Percentiles rank a stretch among this genome's conserved stretches.
Evolutionary conservation across 257 asterid species (phyloP).

Genomic region (Plectranthus barbatus): DNA sequence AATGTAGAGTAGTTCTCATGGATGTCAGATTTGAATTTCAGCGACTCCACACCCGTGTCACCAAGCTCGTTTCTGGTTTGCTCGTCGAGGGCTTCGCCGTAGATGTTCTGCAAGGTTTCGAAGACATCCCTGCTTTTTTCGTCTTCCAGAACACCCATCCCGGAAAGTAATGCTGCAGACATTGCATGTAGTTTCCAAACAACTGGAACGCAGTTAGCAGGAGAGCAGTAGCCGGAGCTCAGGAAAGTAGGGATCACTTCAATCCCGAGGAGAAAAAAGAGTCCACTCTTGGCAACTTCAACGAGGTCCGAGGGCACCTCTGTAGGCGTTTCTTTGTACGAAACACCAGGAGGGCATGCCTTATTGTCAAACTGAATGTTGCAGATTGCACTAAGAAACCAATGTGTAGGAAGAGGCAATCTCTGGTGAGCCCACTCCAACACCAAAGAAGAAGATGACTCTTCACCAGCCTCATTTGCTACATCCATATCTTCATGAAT

Average conservation of each 20-base stretch:
- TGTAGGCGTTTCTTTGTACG: conserved; percentile 4
- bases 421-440: conserved; percentile 84
- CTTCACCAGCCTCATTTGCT: conserved; percentile 16
- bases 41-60: conserved; percentile 7
- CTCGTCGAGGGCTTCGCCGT: conserved; percentile 51
- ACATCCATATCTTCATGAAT: conserved; percentile 55
- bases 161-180: conserved; percentile 60
- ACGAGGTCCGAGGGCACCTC: conserved; percentile 29
- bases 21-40: conserved; percentile 53
- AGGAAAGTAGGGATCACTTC: conserved; percentile 48
- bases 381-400: conserved; percentile 91
- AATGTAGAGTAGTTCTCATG: conserved; percentile 72
- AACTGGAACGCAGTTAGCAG: conserved; percentile 43
- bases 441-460: conserved; percentile 41
- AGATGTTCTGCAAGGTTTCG: conserved; percentile 59
- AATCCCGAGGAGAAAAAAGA: conserved; percentile 73
- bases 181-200: conserved; percentile 89
- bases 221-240: conserved; percentile 26
- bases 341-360: conserved; percentile 12
- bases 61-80: conserved; percentile 1
- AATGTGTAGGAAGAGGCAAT: conserved; percentile 78
- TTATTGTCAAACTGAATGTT: conserved; percentile 29
- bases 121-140: conserved; percentile 66
- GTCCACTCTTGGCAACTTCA: conserved; percentile 65
- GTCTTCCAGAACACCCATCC: conserved; percentile 67